Conservation (phyloP, 805 yeast genomes). For the Torulaspora indica region DNA sequence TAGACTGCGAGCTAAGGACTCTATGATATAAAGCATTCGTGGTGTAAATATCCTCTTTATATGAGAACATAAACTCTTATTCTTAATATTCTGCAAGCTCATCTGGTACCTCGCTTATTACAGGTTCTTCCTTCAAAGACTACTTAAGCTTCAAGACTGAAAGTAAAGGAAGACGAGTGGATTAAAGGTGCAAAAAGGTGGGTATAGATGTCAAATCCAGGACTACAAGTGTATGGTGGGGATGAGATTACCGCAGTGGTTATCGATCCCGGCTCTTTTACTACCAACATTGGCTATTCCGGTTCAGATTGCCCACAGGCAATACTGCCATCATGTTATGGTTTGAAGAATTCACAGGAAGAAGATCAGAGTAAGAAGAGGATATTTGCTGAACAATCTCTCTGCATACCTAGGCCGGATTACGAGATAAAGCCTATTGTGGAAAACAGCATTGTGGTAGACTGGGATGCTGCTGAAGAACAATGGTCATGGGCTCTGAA, state of each 20-base stretch:
- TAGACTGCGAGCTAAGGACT: slow-evolving; percentile 61
- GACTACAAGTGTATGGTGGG: slow-evolving; percentile 52
- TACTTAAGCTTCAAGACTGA: background rate
- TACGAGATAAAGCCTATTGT: slow-evolving; percentile 54
- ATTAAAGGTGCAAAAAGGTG: background rate
- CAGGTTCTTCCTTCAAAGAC: background rate
- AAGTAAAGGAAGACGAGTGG: background rate
- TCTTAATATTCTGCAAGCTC: slow-evolving; percentile 4
- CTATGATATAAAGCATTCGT: slow-evolving; percentile 26
- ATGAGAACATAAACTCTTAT: background rate
- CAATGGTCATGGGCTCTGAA: slow-evolving; percentile 65
- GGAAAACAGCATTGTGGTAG: slow-evolving; percentile 57
- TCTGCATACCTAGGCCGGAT: slow-evolving; percentile 49
- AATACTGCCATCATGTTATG: slow-evolving; percentile 68
- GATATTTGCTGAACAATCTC: slow-evolving; percentile 39
- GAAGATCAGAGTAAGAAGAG: slow-evolving; percentile 15
- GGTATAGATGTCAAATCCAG: slow-evolving; percentile 34
- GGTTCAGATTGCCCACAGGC: slow-evolving; percentile 86
- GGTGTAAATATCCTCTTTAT: slow-evolving; percentile 10
- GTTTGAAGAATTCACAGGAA: slow-evolving; percentile 27
- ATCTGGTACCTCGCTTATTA: slow-evolving; percentile 1
- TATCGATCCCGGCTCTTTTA: slow-evolving; percentile 82
- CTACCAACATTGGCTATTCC: slow-evolving; percentile 83
- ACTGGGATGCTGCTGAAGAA: slow-evolving; percentile 82
- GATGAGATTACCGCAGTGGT: slow-evolving; percentile 89